These are phyloP conservation scores for Arachis hypogaea DNA, from an alignment of 306 rosid genomes.

Conservation along the genomic window DNA sequence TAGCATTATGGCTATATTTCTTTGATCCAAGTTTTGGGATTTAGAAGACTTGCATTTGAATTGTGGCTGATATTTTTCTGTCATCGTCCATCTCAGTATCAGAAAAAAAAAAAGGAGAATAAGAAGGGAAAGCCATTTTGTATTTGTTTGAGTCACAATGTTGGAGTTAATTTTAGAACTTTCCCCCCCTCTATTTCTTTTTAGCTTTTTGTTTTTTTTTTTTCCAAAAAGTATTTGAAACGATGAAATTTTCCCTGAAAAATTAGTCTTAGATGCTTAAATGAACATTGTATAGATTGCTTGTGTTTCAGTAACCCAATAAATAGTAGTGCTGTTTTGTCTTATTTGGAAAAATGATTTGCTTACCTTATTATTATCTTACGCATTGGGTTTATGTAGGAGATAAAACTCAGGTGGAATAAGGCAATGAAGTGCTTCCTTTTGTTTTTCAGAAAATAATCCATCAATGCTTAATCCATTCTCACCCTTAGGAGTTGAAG, in stretches of 20 bases:
- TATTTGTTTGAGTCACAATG: constrained; percentile 41
- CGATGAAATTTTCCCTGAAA: constrained; percentile 37
- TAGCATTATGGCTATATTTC: constrained; percentile 42
- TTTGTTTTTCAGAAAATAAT: too few species aligned
- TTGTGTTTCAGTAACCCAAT: constrained; percentile 42
- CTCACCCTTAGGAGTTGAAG: too few species aligned
- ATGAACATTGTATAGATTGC: constrained; percentile 45
- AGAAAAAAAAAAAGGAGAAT: constrained; percentile 15
- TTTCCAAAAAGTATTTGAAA: constrained; percentile 13
- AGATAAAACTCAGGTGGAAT: too few species aligned
- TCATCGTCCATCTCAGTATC: constrained; percentile 36
- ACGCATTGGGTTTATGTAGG: too few species aligned
- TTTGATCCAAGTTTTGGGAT: constrained; percentile 45
- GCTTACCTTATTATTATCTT: too few species aligned
- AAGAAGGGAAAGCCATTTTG: constrained; percentile 39
- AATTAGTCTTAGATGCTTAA: constrained; percentile 22
- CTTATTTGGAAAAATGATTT: neutral
- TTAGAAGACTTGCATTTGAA: constrained; percentile 33
- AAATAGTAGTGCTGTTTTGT: constrained; percentile 27
- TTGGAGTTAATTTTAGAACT: constrained; percentile 42
- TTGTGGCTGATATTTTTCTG: constrained; percentile 45
- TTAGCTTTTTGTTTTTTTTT: constrained; percentile 1
- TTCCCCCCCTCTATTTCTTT: neutral
- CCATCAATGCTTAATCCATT: too few species aligned
- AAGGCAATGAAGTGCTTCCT: too few species aligned